Percentiles rank a stretch among this genome's conserved stretches.
Evolutionary conservation across 2,329 filamentous ascomycete species (phyloP).

Genomic region (Neobulgaria alba): DNA sequence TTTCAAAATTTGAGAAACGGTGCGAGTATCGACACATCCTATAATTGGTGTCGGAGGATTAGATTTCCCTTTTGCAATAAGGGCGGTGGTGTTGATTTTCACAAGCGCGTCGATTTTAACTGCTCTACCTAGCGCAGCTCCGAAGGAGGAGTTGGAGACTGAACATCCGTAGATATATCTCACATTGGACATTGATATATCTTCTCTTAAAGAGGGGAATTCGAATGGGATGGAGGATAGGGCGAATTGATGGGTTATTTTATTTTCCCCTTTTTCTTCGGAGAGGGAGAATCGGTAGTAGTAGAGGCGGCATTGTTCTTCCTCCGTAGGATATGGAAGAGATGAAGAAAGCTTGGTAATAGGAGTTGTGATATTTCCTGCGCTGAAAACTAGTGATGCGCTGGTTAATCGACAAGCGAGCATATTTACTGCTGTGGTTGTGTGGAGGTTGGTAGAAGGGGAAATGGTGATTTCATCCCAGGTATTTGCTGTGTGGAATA

Average conservation of each 20-base stretch:
- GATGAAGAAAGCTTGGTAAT: constrained; percentile 26
- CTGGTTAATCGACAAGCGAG: constrained; percentile 60
- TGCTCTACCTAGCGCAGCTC: constrained; percentile 51
- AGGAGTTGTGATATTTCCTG: constrained; percentile 53
- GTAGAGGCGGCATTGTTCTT: constrained; percentile 61
- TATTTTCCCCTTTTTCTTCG: constrained; percentile 18
- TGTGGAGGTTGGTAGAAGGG: no score
- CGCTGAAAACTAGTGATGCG: constrained; percentile 53
- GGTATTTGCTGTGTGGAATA: constrained; percentile 64
- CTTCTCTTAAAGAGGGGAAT: constrained; percentile 52
- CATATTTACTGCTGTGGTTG: constrained; percentile 46
- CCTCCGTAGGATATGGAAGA: constrained; percentile 33
- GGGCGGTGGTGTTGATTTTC: constrained; percentile 47
- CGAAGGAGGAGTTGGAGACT: constrained; percentile 47
- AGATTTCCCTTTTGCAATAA: constrained; percentile 44
- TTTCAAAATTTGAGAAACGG: constrained; percentile 42
- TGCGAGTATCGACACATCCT: constrained; percentile 53
- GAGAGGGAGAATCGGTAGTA: constrained; percentile 54
- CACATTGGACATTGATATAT: constrained; percentile 45
- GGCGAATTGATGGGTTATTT: constrained; percentile 54
- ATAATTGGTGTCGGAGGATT: constrained; percentile 40
- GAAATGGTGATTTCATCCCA: constrained; percentile 45
- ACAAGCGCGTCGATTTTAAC: constrained; percentile 58
- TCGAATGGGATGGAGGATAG: constrained; percentile 59
- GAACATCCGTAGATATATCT: constrained; percentile 62